phyloP scores from a whole-genome alignment of 139 green algal genomes.

The Nannochloris sp. region DNA sequence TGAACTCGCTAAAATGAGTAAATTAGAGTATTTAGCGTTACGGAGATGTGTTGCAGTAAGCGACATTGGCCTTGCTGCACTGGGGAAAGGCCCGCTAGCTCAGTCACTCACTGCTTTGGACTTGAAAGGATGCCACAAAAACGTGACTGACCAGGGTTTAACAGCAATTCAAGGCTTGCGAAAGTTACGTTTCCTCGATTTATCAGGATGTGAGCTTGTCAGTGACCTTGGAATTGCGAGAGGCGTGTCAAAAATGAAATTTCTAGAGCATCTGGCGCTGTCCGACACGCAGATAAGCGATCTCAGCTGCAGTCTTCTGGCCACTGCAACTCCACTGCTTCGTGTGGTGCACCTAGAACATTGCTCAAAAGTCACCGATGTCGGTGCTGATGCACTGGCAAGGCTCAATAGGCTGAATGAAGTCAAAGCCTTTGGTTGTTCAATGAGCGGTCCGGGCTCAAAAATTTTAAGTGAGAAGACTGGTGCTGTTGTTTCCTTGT shows the following conservation, averaged over 20 bases:
- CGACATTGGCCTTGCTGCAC: neutral
- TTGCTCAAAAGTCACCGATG: neutral
- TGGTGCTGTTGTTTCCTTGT: neutral
- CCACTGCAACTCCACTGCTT: neutral
- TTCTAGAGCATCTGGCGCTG: neutral
- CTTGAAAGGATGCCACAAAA: neutral
- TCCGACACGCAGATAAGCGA: neutral
- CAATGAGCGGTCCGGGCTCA: neutral
- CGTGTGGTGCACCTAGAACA: neutral
- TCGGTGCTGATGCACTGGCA: neutral
- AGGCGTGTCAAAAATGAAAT: neutral
- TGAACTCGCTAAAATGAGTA: neutral
- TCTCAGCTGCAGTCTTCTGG: neutral
- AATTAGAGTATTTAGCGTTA: neutral
- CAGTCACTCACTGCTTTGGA: neutral
- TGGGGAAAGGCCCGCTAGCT: neutral
- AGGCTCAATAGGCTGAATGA: neutral
- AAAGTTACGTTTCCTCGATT: neutral
- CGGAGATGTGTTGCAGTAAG: neutral
- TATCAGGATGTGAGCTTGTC: neutral
- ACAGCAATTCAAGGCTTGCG: neutral
- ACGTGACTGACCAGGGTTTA: conserved; percentile 1
- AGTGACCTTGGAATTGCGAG: neutral
- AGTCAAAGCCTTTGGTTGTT: conserved; percentile 6
- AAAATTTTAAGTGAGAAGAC: neutral